Conservation (phyloP, 495 filamentous ascomycete species). For the Penicillium cataractarum region DNA sequence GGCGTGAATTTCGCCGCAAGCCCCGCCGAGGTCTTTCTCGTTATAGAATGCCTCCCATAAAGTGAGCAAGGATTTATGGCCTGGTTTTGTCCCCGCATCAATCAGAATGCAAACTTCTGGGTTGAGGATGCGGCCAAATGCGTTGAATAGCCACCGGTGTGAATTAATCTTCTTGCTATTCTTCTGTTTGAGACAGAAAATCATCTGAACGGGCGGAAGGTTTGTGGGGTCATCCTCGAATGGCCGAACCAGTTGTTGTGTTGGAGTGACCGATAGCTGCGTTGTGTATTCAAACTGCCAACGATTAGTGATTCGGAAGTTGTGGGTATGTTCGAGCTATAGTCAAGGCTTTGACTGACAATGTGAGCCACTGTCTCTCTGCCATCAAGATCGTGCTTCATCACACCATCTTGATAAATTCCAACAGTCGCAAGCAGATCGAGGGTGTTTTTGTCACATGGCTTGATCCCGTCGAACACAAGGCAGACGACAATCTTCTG, state of each 20-base stretch:
- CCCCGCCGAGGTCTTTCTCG: slow-evolving; percentile 94
- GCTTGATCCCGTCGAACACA: slow-evolving; percentile 96
- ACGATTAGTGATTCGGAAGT: not conserved
- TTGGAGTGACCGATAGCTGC: slow-evolving; percentile 23
- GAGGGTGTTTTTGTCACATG: slow-evolving; percentile 92
- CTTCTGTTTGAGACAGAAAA: slow-evolving; percentile 23
- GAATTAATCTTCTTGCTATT: slow-evolving; percentile 90
- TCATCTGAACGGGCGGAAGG: slow-evolving; percentile 70
- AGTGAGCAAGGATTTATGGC: slow-evolving; percentile 81
- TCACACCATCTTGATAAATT: slow-evolving; percentile 94
- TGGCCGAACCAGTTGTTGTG: slow-evolving; percentile 21
- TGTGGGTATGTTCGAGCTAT: not conserved
- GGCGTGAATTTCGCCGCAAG: slow-evolving; percentile 97
- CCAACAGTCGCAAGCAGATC: slow-evolving; percentile 94
- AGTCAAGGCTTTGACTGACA: slow-evolving; percentile 41
- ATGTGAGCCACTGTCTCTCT: slow-evolving; percentile 95
- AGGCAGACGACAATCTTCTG: slow-evolving; percentile 98
- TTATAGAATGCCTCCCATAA: slow-evolving; percentile 99
- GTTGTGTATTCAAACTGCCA: slow-evolving; percentile 25
- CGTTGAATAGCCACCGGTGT: slow-evolving; percentile 96
- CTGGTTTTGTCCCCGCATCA: slow-evolving; percentile 94
- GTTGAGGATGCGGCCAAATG: slow-evolving; percentile 92
- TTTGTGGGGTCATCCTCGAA: slow-evolving; percentile 18
- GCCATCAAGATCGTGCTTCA: slow-evolving; percentile 97
- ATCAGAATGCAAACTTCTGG: slow-evolving; percentile 94